Conservation (phyloP, 2,329 filamentous ascomycete genomes). For the Pestalotiopsis fici region DNA sequence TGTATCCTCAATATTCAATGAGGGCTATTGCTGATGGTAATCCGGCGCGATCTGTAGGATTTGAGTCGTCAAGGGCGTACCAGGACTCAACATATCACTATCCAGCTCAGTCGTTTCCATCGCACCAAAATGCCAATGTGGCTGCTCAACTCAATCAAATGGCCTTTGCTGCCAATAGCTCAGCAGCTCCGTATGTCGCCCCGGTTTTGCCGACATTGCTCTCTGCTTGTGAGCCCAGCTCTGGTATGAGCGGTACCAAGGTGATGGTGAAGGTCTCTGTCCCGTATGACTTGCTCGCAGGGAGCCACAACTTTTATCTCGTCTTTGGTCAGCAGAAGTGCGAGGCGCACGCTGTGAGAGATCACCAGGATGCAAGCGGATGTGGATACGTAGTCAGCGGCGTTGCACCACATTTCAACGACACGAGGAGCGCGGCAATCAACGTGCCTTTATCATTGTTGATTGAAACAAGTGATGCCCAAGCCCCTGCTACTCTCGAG, state of each 20-base stretch:
- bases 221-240: constrained; percentile 65
- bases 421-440: constrained; percentile 49
- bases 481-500: constrained; percentile 52
- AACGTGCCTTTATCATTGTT: constrained; percentile 58
- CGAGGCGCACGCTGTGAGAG: constrained; percentile 65
- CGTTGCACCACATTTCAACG: constrained; percentile 65
- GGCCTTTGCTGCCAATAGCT: constrained; percentile 61
- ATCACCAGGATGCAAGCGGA: constrained; percentile 56
- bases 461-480: constrained; percentile 52
- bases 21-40: neutral
- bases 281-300: constrained; percentile 67
- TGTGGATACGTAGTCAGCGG: constrained; percentile 73
- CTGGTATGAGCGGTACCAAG: constrained; percentile 69
- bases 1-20: neutral
- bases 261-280: constrained; percentile 75
- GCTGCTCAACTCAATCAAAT: constrained; percentile 54
- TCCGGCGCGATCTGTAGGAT: constrained; percentile 41
- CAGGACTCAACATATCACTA: constrained; percentile 59
- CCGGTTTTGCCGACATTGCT: constrained; percentile 64
- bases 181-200: constrained; percentile 67
- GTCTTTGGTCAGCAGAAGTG: constrained; percentile 80
- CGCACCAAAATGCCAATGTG: constrained; percentile 52
- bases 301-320: constrained; percentile 64
- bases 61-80: constrained; percentile 62
- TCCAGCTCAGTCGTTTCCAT: constrained; percentile 44